Conservation (phyloP, 768 basidiomycete species). For the Coprinopsis sp. region DNA sequence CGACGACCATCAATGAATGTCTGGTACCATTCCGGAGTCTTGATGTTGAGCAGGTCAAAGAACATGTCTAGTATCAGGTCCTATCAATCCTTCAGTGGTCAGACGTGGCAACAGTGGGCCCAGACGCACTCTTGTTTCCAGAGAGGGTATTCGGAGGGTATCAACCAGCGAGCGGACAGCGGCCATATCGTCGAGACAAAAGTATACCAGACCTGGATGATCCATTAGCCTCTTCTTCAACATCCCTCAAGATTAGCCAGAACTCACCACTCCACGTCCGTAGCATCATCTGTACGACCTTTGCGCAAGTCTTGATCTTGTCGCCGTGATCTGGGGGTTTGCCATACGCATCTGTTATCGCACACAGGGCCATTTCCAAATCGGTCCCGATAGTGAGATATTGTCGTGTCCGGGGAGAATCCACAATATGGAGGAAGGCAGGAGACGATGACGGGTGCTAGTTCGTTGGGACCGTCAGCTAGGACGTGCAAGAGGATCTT, state of each 20-base stretch:
- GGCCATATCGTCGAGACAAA: constrained; percentile 84
- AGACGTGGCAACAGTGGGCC: not conserved
- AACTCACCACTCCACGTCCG: constrained; percentile 89
- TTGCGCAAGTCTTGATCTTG: constrained; percentile 70
- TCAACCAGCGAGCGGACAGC: constrained; percentile 83
- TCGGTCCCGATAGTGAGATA: constrained; percentile 80
- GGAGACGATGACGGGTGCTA: constrained; percentile 74
- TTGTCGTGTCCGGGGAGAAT: constrained; percentile 76
- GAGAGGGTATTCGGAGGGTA: constrained; percentile 82
- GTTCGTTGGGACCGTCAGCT: constrained; percentile 85
- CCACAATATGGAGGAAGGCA: constrained; percentile 78
- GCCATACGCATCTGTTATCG: constrained; percentile 90
- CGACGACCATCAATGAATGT: constrained; percentile 87
- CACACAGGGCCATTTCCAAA: constrained; percentile 87
- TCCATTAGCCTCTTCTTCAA: not conserved
- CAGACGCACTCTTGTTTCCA: constrained; percentile 70
- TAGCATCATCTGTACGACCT: constrained; percentile 77
- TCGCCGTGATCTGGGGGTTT: constrained; percentile 77
- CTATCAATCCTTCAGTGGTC: constrained; percentile 34
- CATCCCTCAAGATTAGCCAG: not conserved
- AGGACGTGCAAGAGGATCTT: constrained; percentile 81
- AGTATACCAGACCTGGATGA: constrained; percentile 77
- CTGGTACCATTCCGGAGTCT: constrained; percentile 88
- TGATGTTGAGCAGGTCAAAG: constrained; percentile 89
- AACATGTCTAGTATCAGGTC: constrained; percentile 93